Percentiles rank a stretch among this genome's conserved stretches.
Conservation (phyloP, 202 grass and related monocot genomes). For the Setaria viridis region DNA sequence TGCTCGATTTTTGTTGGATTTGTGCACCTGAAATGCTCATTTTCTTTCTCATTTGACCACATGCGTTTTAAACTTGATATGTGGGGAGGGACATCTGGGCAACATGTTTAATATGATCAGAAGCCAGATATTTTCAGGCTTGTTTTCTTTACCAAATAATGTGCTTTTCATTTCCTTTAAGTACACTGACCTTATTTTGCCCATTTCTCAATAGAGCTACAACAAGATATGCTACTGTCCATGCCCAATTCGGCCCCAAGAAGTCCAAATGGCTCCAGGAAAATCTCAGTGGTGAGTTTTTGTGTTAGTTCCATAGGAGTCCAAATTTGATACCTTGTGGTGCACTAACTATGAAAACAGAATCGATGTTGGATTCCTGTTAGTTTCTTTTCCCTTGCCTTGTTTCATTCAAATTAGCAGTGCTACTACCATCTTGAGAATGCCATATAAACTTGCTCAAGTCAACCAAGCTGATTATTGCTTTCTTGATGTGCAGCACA, state of each 20-base stretch:
- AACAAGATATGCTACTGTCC: slow-evolving; percentile 95
- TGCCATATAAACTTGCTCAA: background rate
- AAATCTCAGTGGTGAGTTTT: too few relatives aligned
- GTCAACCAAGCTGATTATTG: slow-evolving; percentile 2
- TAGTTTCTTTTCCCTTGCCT: slow-evolving; percentile 42
- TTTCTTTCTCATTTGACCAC: too few relatives aligned
- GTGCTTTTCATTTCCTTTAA: slow-evolving; percentile 33
- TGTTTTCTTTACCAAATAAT: slow-evolving; percentile 30
- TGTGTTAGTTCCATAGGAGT: too few relatives aligned
- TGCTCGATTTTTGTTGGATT: too few relatives aligned
- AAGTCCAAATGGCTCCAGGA: too few relatives aligned
- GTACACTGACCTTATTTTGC: slow-evolving; percentile 40
- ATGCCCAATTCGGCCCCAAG: slow-evolving; percentile 81
- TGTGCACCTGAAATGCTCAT: too few relatives aligned
- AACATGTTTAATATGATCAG: slow-evolving; percentile 98
- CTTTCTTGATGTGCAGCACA: background rate
- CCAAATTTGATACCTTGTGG: too few relatives aligned
- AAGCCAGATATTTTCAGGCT: slow-evolving; percentile 96
- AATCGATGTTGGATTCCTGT: slow-evolving; percentile 96
- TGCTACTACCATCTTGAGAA: background rate
- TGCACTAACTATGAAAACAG: slow-evolving; percentile 67
- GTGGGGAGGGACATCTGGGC: slow-evolving; percentile 52
- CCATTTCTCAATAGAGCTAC: slow-evolving; percentile 69
- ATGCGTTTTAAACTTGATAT: too few relatives aligned
- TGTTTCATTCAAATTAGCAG: background rate